Conservation (phyloP, 2,329 filamentous ascomycete species). For the Ilyonectria destructans region DNA sequence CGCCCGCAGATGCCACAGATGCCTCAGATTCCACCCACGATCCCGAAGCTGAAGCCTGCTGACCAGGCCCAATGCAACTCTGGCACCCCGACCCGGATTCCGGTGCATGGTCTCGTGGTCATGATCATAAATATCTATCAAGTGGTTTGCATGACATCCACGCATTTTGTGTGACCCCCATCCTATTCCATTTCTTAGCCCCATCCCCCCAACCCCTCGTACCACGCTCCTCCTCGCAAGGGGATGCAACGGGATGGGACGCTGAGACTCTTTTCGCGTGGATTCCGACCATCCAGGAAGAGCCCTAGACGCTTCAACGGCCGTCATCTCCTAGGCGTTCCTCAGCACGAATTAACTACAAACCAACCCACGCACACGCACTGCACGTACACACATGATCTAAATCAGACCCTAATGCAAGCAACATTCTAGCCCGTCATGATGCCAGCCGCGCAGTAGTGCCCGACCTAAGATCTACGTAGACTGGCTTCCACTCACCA, state of each 20-base stretch:
- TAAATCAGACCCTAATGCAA: not conserved
- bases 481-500: not conserved
- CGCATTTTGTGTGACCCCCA: not conserved
- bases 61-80: constrained; percentile 10
- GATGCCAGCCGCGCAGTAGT: not conserved
- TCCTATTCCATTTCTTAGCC: too few species aligned
- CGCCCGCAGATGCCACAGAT: constrained; percentile 11
- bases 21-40: constrained; percentile 17
- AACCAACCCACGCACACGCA: too few species aligned
- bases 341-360: too few species aligned
- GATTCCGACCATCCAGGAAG: not conserved
- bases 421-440: not conserved
- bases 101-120: constrained; percentile 13
- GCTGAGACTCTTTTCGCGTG: not conserved
- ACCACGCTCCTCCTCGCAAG: not conserved
- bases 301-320: not conserved
- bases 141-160: not conserved
- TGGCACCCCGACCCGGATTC: not conserved
- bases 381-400: not conserved
- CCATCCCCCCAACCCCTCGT: too few species aligned
- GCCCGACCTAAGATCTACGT: not conserved
- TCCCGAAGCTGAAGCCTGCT: constrained; percentile 13
- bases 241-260: not conserved
- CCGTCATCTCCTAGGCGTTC: not conserved
- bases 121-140: constrained; percentile 8